phyloP scores from a whole-genome alignment of 768 basidiomycete genomes.

The Lactarius deliciosus region DNA sequence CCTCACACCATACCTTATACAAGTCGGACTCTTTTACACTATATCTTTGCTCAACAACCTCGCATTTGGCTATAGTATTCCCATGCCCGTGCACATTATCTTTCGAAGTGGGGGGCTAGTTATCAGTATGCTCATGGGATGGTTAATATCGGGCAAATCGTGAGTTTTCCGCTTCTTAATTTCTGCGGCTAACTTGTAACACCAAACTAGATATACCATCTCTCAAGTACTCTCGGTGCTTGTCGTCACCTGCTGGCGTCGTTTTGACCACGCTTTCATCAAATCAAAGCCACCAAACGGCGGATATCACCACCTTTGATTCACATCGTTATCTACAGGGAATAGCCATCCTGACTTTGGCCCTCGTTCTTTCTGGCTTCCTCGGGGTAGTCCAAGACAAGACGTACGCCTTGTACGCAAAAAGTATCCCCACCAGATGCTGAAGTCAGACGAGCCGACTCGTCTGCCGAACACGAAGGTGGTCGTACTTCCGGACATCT shows the following conservation, averaged over 20 bases:
- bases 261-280: slow-evolving; percentile 80
- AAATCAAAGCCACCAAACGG: slow-evolving; percentile 27
- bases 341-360: slow-evolving; percentile 68
- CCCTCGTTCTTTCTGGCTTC: slow-evolving; percentile 76
- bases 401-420: slow-evolving; percentile 57
- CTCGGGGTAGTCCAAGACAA: slow-evolving; percentile 85
- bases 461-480: slow-evolving; percentile 12
- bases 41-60: slow-evolving; percentile 85
- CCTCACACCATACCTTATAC: slow-evolving; percentile 66
- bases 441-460: slow-evolving; percentile 23
- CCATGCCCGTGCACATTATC: slow-evolving; percentile 92
- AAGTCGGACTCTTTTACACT: slow-evolving; percentile 78
- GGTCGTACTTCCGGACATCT: slow-evolving; percentile 36
- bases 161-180: slow-evolving; percentile 36
- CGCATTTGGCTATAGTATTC: slow-evolving; percentile 84
- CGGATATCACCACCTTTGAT: slow-evolving; percentile 16
- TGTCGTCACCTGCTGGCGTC: slow-evolving; percentile 82
- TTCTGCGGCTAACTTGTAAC: slow-evolving; percentile 24
- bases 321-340: slow-evolving; percentile 60
- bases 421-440: neutral
- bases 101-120: slow-evolving; percentile 88
- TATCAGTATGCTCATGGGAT: slow-evolving; percentile 80
- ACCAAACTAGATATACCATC: slow-evolving; percentile 50
- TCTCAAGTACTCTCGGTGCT: slow-evolving; percentile 72
- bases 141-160: slow-evolving; percentile 62